A percentile compares a stretch with the other conserved stretches of the same genome.
Evolutionary conservation across 441 rosid species (phyloP).

Genomic region (Geranium incanum): DNA sequence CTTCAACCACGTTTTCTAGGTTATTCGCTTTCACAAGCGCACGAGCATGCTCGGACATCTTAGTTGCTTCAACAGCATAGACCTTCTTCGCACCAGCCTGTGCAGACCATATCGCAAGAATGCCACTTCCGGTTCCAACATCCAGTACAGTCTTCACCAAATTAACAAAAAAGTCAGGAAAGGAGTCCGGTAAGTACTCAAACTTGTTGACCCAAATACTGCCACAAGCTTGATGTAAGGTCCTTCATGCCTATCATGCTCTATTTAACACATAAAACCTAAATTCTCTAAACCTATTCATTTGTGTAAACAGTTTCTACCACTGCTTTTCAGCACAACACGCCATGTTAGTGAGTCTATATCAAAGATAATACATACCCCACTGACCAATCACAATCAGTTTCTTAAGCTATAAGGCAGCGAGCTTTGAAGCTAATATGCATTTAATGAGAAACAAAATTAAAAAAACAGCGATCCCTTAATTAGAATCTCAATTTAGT

Average conservation of each 20-base stretch:
- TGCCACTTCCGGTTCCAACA: conserved; percentile 97
- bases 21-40: conserved; percentile 64
- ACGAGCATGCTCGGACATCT: conserved; percentile 89
- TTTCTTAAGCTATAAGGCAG: neutral
- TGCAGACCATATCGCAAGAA: conserved; percentile 97
- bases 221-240: neutral
- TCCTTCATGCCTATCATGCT: neutral
- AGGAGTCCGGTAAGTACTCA: neutral
- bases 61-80: conserved; percentile 91
- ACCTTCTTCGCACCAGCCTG: conserved; percentile 97
- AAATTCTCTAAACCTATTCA: neutral
- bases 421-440: neutral
- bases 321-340: neutral
- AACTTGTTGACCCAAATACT: neutral
- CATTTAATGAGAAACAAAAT: neutral
- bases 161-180: conserved; percentile 16
- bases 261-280: neutral
- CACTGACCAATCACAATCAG: neutral
- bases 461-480: neutral
- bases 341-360: neutral
- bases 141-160: conserved; percentile 68
- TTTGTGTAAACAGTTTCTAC: neutral
- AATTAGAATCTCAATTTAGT: neutral
- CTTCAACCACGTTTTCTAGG: conserved; percentile 66
- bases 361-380: neutral